A percentile compares a stretch with the other conserved stretches of the same genome.
Conservation (phyloP, 495 filamentous ascomycete genomes). For the Xylaria grammica region DNA sequence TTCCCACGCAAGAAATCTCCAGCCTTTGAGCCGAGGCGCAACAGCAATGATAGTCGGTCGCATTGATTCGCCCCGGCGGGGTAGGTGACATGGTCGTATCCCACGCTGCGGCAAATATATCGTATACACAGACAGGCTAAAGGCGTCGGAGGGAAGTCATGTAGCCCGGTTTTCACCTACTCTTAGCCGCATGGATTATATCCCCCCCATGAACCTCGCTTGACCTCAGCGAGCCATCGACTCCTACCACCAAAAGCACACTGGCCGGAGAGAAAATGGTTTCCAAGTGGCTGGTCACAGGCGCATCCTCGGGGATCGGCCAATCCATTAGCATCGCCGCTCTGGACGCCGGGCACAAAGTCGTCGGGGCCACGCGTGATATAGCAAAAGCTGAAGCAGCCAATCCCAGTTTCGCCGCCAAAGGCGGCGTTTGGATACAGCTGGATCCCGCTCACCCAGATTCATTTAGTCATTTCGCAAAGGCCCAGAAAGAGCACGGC, state of each 20-base stretch:
- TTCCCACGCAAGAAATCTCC: no score
- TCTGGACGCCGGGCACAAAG: slow-evolving; percentile 51
- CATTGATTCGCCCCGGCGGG: no score
- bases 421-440: slow-evolving; percentile 39
- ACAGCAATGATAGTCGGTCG: no score
- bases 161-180: not conserved
- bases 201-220: not conserved
- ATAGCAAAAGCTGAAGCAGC: slow-evolving; percentile 29
- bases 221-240: not conserved
- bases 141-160: no score
- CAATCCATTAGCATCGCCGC: slow-evolving; percentile 48
- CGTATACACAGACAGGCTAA: no score
- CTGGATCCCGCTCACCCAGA: slow-evolving; percentile 37
- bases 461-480: slow-evolving; percentile 22
- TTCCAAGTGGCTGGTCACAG: slow-evolving; percentile 57
- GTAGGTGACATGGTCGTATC: no score
- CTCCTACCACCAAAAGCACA: not conserved
- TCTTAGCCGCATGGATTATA: not conserved
- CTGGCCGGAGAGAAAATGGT: slow-evolving; percentile 2
- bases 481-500: slow-evolving; percentile 20
- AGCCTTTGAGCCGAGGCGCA: no score
- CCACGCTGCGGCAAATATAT: no score
- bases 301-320: slow-evolving; percentile 58
- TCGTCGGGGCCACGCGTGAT: slow-evolving; percentile 56
- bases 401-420: slow-evolving; percentile 29